Base-by-base conservation (phyloP, 257 asterid species). In the Solanum neorickii region DNA sequence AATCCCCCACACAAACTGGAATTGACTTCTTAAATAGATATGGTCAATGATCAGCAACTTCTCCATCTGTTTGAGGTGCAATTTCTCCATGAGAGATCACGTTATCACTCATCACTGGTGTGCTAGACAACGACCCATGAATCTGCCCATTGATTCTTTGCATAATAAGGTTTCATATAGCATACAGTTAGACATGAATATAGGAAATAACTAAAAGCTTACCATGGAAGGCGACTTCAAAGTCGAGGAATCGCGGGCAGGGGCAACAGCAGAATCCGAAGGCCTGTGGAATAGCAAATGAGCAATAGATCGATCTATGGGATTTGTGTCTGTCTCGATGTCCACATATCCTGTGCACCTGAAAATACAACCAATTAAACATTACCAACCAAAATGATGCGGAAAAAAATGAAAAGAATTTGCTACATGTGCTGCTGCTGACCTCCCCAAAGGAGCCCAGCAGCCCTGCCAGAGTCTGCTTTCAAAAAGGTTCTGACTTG, bases 281-380 rank as follows among this genome's bases (percentile, higher is more conserved):
- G 97, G 93, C 91, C 95, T 88, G 89, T 95, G 94, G 89, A 95
- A 96, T 92, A 96, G 75, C 82, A 96, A 87, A 88, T 96, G 99
- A 3, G 99, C 99, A 39, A 96, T 89, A 31, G 99, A 95, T 87
- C 99, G 94, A 69, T 96, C 99, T 88, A 95, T 92, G 39, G 98
- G 97, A 90, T 96, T 95, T 41, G 99, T 96, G 83, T 93, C 93
- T 5, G 97, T 93, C 90, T 96, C 99, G 56, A 95, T 92, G 82
- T 90, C 96, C 92, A 94, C 62, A 89, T 90, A 92, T 78, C 93
- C 90, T 77, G 88, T 70, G 88, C 89, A 92, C 91, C 95, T 92
- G 89, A 52, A 89, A 74, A 87, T 15, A 87, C 75, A 65, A 39
- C 29, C 78, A 25, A 42, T 41, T 23, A 41, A 27, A 25, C 35